Conservation (phyloP, 345 rosid genomes). For the Ailanthus altissimus region DNA sequence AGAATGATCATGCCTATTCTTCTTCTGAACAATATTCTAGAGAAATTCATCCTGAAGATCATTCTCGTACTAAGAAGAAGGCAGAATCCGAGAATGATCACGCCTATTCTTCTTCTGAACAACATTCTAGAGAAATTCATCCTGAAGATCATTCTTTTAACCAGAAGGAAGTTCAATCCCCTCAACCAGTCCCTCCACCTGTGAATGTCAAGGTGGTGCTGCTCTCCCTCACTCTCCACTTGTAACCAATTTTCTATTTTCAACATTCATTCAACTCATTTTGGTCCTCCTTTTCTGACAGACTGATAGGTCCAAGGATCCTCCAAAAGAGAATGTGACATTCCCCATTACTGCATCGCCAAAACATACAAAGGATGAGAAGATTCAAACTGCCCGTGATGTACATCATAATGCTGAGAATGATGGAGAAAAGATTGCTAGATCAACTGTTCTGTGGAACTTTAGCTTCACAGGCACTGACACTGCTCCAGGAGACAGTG, state of each 20-base stretch:
- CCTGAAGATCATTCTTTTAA: conserved; percentile 45
- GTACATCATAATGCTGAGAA: conserved; percentile 19
- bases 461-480: conserved; percentile 46
- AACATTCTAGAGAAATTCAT: conserved; percentile 35
- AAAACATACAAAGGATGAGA: conserved; percentile 27
- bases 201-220: conserved; percentile 26
- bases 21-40: conserved; percentile 42
- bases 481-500: conserved; percentile 39
- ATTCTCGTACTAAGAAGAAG: conserved; percentile 41
- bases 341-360: conserved; percentile 4
- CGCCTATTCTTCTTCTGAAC: conserved; percentile 46
- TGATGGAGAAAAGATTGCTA: conserved; percentile 18
- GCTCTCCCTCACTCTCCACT: neutral
- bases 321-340: conserved; percentile 21
- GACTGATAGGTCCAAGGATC: conserved; percentile 31
- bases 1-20: conserved; percentile 38
- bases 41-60: conserved; percentile 39
- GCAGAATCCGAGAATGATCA: conserved; percentile 32
- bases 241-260: neutral
- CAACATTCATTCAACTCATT: neutral
- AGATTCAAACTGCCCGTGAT: conserved; percentile 21
- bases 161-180: conserved; percentile 36
- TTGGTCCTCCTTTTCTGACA: conserved; percentile 15
- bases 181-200: conserved; percentile 32
- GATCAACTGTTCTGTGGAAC: conserved; percentile 29